Percentiles rank a stretch among this genome's conserved stretches.
Conservation (phyloP, 2,329 filamentous ascomycete genomes). For the Phymatotrichopsis omnivora region DNA sequence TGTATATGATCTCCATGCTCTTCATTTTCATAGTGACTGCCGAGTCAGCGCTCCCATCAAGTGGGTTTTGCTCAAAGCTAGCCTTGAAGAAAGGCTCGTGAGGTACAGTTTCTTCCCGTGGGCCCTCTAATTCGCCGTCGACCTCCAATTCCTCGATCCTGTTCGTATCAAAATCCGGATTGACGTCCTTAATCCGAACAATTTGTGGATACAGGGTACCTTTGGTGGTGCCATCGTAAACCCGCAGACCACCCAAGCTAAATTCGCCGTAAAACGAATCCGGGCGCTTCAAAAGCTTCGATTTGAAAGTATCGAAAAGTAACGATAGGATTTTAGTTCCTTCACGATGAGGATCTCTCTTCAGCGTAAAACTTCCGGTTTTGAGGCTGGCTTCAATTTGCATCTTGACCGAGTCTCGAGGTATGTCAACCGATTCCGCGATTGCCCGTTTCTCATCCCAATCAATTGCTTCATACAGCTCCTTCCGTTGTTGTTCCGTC, state of each 20-base stretch:
- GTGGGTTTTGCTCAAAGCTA: conserved; percentile 85
- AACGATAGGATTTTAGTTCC: conserved; percentile 74
- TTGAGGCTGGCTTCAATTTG: conserved; percentile 87
- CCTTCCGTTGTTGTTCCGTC: conserved; percentile 90
- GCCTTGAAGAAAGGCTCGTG: conserved; percentile 81
- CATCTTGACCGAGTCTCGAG: conserved; percentile 83
- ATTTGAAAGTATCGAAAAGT: conserved; percentile 89
- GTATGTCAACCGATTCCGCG: conserved; percentile 76
- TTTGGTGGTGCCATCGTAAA: conserved; percentile 91
- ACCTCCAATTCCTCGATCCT: conserved; percentile 47
- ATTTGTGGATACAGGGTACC: conserved; percentile 90
- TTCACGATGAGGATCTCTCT: conserved; percentile 65
- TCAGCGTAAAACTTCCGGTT: conserved; percentile 90
- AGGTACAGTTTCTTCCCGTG: conserved; percentile 36
- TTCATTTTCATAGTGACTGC: conserved; percentile 85
- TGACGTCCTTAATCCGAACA: conserved; percentile 70
- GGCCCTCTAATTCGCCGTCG: conserved; percentile 36
- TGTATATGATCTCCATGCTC: conserved; percentile 95
- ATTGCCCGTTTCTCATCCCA: conserved; percentile 95
- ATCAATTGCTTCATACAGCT: conserved; percentile 94
- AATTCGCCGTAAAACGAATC: conserved; percentile 84
- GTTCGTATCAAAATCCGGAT: conserved; percentile 36
- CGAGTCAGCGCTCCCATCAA: conserved; percentile 85
- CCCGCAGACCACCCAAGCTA: conserved; percentile 80
- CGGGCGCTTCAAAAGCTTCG: conserved; percentile 77